Percentiles rank a stretch among this genome's conserved stretches.
Evolutionary conservation across 2,329 filamentous ascomycete species (phyloP).

Genomic region (Neurospora crassa): DNA sequence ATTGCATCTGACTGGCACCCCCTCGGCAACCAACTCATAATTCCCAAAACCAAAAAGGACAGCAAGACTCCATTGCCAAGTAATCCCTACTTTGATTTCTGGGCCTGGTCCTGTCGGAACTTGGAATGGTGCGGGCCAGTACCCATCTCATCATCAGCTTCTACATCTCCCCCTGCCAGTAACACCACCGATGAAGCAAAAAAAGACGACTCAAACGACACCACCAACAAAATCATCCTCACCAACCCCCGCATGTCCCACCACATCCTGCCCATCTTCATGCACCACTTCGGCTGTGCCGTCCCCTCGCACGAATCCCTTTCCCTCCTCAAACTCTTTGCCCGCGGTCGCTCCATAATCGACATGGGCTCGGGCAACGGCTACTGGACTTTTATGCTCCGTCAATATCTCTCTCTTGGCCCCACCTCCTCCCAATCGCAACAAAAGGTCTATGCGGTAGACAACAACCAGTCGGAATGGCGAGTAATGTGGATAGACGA

Average conservation of each 20-base stretch:
- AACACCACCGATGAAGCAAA: constrained; percentile 26
- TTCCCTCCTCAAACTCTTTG: constrained; percentile 46
- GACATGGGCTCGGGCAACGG: constrained; percentile 66
- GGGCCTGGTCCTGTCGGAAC: constrained; percentile 53
- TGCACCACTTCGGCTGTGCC: constrained; percentile 71
- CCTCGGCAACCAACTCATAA: constrained; percentile 25
- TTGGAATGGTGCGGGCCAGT: constrained; percentile 58
- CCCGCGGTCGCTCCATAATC: constrained; percentile 43
- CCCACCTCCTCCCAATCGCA: background rate
- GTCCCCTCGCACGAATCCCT: constrained; percentile 60
- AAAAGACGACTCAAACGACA: constrained; percentile 15
- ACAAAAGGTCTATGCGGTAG: constrained; percentile 43
- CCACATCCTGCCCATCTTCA: constrained; percentile 61
- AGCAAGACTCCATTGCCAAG: constrained; percentile 14
- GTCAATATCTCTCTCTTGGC: constrained; percentile 39
- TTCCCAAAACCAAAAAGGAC: constrained; percentile 37
- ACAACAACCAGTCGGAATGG: constrained; percentile 60
- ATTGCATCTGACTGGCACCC: constrained; percentile 30
- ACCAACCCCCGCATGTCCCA: constrained; percentile 29
- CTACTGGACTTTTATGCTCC: constrained; percentile 67
- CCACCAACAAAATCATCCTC: background rate
- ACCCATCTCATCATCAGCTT: constrained; percentile 23
- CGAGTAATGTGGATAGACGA: constrained; percentile 59
- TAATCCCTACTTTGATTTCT: constrained; percentile 62
- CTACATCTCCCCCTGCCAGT: constrained; percentile 17